phyloP scores from a whole-genome alignment of 2,329 filamentous ascomycete genomes.

The Chaetomium olivaceum region DNA sequence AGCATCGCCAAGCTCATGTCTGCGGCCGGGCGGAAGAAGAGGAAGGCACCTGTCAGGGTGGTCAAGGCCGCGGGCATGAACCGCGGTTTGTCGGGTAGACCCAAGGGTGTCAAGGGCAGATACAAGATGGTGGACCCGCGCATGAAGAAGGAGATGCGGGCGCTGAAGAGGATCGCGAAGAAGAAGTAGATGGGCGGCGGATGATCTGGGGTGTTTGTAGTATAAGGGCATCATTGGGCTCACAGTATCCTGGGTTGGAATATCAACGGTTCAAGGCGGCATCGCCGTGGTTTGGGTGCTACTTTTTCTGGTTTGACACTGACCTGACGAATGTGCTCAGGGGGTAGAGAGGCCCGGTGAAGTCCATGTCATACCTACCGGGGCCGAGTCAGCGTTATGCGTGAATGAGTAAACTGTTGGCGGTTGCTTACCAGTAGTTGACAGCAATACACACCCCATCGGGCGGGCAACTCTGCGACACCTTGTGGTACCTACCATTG shows the following conservation, averaged over 20 bases:
- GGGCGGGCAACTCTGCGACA: constrained; percentile 66
- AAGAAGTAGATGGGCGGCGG: constrained; percentile 50
- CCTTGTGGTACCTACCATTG: constrained; percentile 70
- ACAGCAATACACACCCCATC: constrained; percentile 76
- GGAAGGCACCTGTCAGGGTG: constrained; percentile 77
- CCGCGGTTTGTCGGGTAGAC: constrained; percentile 80
- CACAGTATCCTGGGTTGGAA: constrained; percentile 4
- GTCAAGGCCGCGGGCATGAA: constrained; percentile 87
- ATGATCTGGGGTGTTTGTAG: not conserved
- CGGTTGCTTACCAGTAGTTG: constrained; percentile 69
- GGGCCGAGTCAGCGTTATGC: constrained; percentile 4
- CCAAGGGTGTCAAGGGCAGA: constrained; percentile 88
- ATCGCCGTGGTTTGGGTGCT: not conserved
- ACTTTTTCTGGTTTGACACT: constrained; percentile 23
- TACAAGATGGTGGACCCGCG: constrained; percentile 97
- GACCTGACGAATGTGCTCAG: constrained; percentile 56
- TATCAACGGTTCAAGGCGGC: not conserved
- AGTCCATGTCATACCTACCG: constrained; percentile 78
- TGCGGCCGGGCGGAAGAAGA: constrained; percentile 77
- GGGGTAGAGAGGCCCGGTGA: constrained; percentile 67
- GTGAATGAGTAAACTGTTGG: not conserved
- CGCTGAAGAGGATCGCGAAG: constrained; percentile 76
- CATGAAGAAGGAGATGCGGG: constrained; percentile 94
- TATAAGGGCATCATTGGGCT: not conserved
- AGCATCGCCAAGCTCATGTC: constrained; percentile 80